phyloP scores from a whole-genome alignment of 208 protist species.

The Leishmania amazonensis region DNA sequence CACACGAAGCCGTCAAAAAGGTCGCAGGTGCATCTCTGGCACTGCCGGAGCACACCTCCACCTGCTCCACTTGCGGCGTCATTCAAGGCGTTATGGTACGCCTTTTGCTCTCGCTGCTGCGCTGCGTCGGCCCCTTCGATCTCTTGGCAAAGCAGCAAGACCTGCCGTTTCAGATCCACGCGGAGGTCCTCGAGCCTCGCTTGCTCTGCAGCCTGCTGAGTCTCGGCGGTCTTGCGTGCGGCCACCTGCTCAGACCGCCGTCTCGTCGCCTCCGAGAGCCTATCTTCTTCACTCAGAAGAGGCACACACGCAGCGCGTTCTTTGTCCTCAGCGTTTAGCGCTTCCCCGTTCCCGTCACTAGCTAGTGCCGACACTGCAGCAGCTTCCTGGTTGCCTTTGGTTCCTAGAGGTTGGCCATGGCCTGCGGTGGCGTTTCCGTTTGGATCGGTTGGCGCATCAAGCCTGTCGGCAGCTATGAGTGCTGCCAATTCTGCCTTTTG shows the following conservation, averaged over 20 bases:
- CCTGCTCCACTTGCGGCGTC: slow-evolving; percentile 7
- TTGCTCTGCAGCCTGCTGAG: slow-evolving; percentile 2
- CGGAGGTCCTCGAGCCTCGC: slow-evolving; percentile 16
- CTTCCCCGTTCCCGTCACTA: background rate
- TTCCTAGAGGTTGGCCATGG: background rate
- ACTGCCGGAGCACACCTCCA: background rate
- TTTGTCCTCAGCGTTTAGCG: background rate
- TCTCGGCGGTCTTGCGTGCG: slow-evolving; percentile 3
- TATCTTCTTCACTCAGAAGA: background rate
- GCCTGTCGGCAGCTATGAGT: background rate
- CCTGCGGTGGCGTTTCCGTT: background rate
- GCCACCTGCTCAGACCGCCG: slow-evolving; percentile 9
- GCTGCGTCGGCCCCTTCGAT: slow-evolving; percentile 51
- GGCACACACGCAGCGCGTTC: background rate
- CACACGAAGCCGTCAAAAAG: background rate
- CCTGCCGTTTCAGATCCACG: slow-evolving; percentile 26
- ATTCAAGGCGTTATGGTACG: slow-evolving; percentile 36
- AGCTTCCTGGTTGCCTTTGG: background rate
- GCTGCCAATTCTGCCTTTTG: background rate
- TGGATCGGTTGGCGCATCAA: background rate
- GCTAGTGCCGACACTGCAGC: background rate
- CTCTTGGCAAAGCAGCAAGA: slow-evolving; percentile 36
- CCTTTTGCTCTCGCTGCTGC: slow-evolving; percentile 42
- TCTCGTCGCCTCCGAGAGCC: background rate
- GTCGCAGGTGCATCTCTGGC: background rate